Evolutionary conservation across 1,284 basidiomycete genomes (phyloP), one percentile per base, ranked within the genome.

Genomic region (Xanthoconium separans): DNA sequence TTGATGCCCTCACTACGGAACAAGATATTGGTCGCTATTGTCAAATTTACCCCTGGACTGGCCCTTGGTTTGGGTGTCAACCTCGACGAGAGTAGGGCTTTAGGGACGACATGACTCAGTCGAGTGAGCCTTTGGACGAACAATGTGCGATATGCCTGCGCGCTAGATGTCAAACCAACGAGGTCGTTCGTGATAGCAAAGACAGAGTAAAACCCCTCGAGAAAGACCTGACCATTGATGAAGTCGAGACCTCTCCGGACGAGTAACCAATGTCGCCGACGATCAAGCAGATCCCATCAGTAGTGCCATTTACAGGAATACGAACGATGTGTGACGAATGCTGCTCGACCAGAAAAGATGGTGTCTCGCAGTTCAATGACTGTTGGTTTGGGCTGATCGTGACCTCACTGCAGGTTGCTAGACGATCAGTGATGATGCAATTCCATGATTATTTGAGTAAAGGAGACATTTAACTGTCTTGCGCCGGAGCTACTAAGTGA

Each of bases 191-290:
- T 70, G 29, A 81, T 82, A 62, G 88, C 87, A 62, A 72, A 87
- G 34, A 85, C 82, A 27, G 77, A 77, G 70, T 87, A 87, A 77
- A 82, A 87, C 27, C 85, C 79, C 68, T 88, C 81, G 49, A 84
- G 72, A 77, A 82, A 85, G 30, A 69, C 63, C 61, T 73, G 77
- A 6, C 83, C 82, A 61, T 80, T 75, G 62, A 82, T 71, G 58
- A 82, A 80, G 65, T 80, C 78, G 20, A 80, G 66, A 43, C 79
- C 79, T 57, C 72, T 16, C 76, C 77, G 10, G 68, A 71, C 30
- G 61, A 55, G 4, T 63, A 49, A 16, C 77, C 76, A 27, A 76
- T 54, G 58, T 80, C 70, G 47, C 65, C 70, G 29, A 81, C 74
- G 56, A 84, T 74, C 44, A 81, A 72, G 63, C 84, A 86, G 49